Base-by-base conservation (phyloP, 2,329 filamentous ascomycete species). In the Colletotrichum spinosum region DNA sequence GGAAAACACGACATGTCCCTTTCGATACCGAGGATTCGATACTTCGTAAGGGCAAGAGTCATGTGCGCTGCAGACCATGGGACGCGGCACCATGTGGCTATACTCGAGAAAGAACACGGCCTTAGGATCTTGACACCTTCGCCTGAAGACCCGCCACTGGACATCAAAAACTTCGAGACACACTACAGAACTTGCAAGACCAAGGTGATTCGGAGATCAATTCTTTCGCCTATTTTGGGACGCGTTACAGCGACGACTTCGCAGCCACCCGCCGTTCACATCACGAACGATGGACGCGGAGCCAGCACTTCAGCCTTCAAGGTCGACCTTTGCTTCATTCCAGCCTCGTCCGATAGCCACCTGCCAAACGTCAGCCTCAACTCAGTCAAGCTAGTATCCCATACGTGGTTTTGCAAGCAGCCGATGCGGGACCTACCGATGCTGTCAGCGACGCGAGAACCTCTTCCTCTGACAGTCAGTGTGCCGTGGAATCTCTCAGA, bases 1-100 rank as follows among this genome's bases (percentile, higher is more conserved):
- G 78, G 83, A 54, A 79, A 78, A 67, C 81, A 87, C 68, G 86
- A 88, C 69, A 78, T 86, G 69, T 74, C 84, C 0, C 86, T 86
- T 0, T 76, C 82, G 39, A 87, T 86, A 81, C 79, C 83, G 13
- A 76, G 78, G 6, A 77, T 88, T 42, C 79, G 86, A 69, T 88
- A 88, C 72, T 70, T 70, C 46, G 73, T 88, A 70, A 81, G 81
- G 69, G 85, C 83, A 6, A 78, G 81, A 34, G 72, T 81, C 8
- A 70, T 76, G 35, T 70, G 69, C 68, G 74, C 72, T 74, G 72
- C 58, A 75, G 70, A 8, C 6, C 63, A 15, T 69, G 46, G 12
- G 60, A 39, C 33, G 58, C 25, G 58, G 53, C 15, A 68, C 71
- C 10, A 56, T 69, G 39, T 25, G 25, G 76, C 76, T 66, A 54